Conservation (phyloP, 169 alveolate genomes). For the Miamiensis avidus region DNA sequence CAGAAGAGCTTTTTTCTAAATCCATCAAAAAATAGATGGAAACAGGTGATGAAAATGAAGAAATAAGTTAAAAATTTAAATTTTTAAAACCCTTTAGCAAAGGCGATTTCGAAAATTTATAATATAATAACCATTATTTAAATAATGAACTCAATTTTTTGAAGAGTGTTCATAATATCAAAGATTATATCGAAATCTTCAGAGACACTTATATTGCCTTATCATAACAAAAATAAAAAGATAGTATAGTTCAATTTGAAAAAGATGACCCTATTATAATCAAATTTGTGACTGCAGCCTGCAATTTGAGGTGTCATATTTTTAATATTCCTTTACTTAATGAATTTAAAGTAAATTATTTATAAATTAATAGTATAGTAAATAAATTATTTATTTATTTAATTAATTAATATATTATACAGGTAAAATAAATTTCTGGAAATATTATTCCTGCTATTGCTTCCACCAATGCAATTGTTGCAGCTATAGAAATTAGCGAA, state of each 20-base stretch:
- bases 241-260: conserved; percentile 83
- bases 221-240: conserved; percentile 17
- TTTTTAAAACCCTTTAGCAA: not conserved
- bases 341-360: conserved; percentile 52
- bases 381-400: too few species aligned
- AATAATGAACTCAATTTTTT: conserved; percentile 10
- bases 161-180: conserved; percentile 17
- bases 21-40: conserved; percentile 4
- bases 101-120: not conserved
- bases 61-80: conserved; percentile 18
- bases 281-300: conserved; percentile 90
- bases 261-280: conserved; percentile 92
- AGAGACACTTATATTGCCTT: conserved; percentile 35
- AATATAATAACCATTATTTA: not conserved
- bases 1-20: not conserved
- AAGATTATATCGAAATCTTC: conserved; percentile 34
- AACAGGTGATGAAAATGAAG: conserved; percentile 22
- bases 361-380: too few species aligned
- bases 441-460: conserved; percentile 97
- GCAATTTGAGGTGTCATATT: conserved; percentile 92
- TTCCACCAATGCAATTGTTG: conserved; percentile 94
- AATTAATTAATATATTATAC: too few species aligned
- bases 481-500: conserved; percentile 92
- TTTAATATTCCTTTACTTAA: conserved; percentile 82
- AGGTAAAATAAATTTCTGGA: conserved; percentile 95